phyloP scores from a whole-genome alignment of 768 basidiomycete species.

The Suillus ampliporus region DNA sequence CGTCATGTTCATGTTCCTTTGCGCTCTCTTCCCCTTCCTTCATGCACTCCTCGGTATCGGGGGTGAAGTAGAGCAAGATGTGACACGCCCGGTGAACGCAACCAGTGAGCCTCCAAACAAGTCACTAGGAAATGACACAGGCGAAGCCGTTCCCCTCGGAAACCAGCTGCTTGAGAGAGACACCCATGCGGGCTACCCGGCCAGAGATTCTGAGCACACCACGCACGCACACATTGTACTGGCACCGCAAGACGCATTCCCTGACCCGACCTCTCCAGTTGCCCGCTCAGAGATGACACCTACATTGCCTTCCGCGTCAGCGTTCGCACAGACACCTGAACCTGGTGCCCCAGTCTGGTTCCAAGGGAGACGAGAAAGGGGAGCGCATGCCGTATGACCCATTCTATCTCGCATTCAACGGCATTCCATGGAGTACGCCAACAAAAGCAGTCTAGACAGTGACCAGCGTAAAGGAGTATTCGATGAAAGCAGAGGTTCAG shows the following conservation, averaged over 20 bases:
- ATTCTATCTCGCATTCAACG: conserved; percentile 24
- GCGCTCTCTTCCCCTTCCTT: conserved; percentile 30
- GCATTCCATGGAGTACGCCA: background rate
- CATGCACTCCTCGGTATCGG: conserved; percentile 32
- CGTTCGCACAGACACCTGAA: conserved; percentile 4
- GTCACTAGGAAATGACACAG: background rate
- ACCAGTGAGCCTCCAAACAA: conserved; percentile 9
- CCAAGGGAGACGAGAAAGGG: background rate
- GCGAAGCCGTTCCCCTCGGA: background rate
- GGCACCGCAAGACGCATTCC: conserved; percentile 29
- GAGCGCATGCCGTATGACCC: conserved; percentile 25
- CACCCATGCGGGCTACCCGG: conserved; percentile 24
- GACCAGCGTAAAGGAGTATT: background rate
- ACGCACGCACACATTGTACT: conserved; percentile 11
- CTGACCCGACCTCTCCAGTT: conserved; percentile 23
- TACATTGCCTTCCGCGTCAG: background rate
- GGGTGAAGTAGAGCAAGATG: conserved; percentile 4
- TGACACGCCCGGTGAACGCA: conserved; percentile 1
- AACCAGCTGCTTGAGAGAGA: conserved; percentile 1
- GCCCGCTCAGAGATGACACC: background rate
- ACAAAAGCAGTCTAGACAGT: background rate
- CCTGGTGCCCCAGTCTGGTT: background rate
- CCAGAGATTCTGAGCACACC: conserved; percentile 25
- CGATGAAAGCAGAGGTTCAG: background rate
- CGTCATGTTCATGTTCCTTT: conserved; percentile 30